A percentile compares a stretch with the other conserved stretches of the same genome.
Evolutionary conservation across 2,329 filamentous ascomycete species (phyloP).

Genomic region (Lizonia empirigonia): DNA sequence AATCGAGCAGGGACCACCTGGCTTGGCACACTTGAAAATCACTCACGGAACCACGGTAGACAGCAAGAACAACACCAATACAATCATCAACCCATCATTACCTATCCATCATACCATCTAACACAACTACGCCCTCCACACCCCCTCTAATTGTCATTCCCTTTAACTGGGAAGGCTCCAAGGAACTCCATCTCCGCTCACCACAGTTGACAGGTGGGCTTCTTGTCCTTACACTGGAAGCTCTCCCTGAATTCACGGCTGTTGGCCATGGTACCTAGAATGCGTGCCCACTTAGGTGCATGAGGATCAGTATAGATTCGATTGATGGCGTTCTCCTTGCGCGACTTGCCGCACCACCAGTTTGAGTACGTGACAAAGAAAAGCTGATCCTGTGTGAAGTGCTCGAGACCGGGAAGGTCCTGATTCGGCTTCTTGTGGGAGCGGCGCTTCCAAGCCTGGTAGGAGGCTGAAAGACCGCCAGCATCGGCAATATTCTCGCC

Average conservation of each 20-base stretch:
- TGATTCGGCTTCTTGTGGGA: constrained; percentile 56
- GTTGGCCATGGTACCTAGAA: constrained; percentile 67
- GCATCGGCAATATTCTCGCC: constrained; percentile 76
- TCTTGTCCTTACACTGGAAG: constrained; percentile 68
- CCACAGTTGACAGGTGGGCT: constrained; percentile 74
- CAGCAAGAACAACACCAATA: no score
- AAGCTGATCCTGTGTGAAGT: constrained; percentile 69
- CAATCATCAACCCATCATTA: no score
- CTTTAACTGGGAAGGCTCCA: no score
- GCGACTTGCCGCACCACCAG: constrained; percentile 70
- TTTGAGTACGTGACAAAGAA: constrained; percentile 71
- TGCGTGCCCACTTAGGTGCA: constrained; percentile 65
- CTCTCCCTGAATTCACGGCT: constrained; percentile 70
- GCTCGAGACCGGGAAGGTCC: constrained; percentile 61
- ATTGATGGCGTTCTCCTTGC: constrained; percentile 62
- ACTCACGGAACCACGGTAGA: no score
- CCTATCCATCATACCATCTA: no score
- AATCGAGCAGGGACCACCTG: no score
- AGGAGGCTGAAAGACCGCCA: constrained; percentile 67
- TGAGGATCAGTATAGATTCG: constrained; percentile 69
- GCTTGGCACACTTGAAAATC: no score
- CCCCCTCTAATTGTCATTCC: no score
- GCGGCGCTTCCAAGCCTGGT: constrained; percentile 68
- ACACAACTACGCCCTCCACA: no score
- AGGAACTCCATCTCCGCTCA: no score